Conservation (phyloP, 2,329 filamentous ascomycete species). For the Aureobasidium leucospermi region DNA sequence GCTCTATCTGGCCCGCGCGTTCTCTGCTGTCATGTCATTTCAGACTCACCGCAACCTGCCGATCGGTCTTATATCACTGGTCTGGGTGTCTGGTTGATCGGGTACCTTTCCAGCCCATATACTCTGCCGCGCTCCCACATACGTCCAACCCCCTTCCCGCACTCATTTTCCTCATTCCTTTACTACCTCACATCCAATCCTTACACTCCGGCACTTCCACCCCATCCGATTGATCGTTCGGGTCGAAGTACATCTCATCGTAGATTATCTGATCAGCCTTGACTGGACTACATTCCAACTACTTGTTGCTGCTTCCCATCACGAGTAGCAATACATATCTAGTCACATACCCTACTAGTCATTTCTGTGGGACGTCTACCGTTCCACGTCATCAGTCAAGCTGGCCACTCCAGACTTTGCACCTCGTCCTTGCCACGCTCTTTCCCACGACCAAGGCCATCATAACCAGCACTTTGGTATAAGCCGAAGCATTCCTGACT, state of each 20-base stretch:
- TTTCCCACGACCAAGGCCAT: constrained; percentile 14
- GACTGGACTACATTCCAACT: background rate
- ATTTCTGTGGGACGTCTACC: constrained; percentile 8
- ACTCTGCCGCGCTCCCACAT: constrained; percentile 3
- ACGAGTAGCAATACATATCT: background rate
- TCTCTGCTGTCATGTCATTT: constrained; percentile 16
- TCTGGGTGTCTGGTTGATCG: constrained; percentile 10
- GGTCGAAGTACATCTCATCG: background rate
- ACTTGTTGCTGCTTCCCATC: background rate
- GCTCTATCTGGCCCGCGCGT: constrained; percentile 11
- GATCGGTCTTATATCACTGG: constrained; percentile 16
- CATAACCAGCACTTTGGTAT: constrained; percentile 5
- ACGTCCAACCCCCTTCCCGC: constrained; percentile 2
- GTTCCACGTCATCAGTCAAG: constrained; percentile 16
- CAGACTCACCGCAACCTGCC: constrained; percentile 15
- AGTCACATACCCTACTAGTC: background rate
- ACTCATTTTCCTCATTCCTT: constrained; percentile 3
- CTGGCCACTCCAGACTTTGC: constrained; percentile 18
- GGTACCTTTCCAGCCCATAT: constrained; percentile 10
- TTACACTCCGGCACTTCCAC: background rate
- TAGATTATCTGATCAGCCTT: background rate
- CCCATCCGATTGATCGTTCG: background rate
- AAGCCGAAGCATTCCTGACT: background rate
- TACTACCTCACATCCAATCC: background rate
- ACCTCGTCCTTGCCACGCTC: constrained; percentile 15